Conservation (phyloP, 2,329 filamentous ascomycete species). For the Pseudodiploospora longispora region DNA sequence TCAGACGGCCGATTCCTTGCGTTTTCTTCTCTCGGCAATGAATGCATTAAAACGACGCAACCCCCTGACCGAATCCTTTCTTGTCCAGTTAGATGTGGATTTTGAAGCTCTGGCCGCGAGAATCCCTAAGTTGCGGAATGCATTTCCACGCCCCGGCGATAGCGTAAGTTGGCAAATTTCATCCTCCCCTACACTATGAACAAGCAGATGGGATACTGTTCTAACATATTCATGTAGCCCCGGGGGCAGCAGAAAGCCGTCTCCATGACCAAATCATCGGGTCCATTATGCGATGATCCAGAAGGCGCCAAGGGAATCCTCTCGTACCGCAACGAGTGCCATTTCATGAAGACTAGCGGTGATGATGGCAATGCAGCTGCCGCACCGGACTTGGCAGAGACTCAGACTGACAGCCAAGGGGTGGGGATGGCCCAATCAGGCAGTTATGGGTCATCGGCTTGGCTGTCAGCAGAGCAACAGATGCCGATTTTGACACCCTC, state of each 20-base stretch:
- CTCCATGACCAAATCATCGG: not conserved
- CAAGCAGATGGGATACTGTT: not conserved
- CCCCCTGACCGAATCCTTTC: constrained; percentile 86
- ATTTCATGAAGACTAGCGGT: constrained; percentile 31
- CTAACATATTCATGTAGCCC: constrained; percentile 14
- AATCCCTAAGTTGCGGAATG: constrained; percentile 48
- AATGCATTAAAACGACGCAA: constrained; percentile 81
- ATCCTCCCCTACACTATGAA: not conserved
- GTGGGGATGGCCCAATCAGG: constrained; percentile 8
- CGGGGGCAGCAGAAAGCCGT: constrained; percentile 7
- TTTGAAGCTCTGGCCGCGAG: constrained; percentile 63
- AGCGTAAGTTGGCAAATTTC: constrained; percentile 33
- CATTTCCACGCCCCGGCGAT: constrained; percentile 45
- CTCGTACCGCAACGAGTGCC: constrained; percentile 35
- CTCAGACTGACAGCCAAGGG: constrained; percentile 19
- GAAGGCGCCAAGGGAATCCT: constrained; percentile 33
- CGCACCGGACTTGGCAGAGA: constrained; percentile 32
- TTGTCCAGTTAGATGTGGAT: constrained; percentile 89
- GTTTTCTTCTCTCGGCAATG: constrained; percentile 86
- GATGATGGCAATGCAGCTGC: constrained; percentile 33
- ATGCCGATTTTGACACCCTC: constrained; percentile 28
- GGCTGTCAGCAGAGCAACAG: constrained; percentile 33
- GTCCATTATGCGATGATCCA: constrained; percentile 25
- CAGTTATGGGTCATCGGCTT: constrained; percentile 22
- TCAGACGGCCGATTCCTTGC: constrained; percentile 70